Conservation (phyloP, 2,329 filamentous ascomycete genomes). For the Fusarium xyrophilum region DNA sequence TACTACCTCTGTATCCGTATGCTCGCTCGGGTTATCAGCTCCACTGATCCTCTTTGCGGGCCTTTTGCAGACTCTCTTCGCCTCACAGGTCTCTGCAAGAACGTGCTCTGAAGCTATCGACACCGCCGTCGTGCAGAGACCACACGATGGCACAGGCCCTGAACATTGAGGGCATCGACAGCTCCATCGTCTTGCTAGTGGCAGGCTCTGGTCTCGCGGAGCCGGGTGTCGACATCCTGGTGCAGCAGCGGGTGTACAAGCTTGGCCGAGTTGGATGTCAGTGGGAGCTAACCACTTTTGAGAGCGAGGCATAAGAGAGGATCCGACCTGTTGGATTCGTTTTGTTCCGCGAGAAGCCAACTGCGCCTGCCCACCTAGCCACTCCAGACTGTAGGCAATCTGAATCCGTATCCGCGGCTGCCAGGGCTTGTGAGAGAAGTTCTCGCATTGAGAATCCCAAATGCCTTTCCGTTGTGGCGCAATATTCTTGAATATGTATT, state of each 20-base stretch:
- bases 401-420: conserved; percentile 29
- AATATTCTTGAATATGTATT: neutral
- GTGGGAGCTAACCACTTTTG: conserved; percentile 32
- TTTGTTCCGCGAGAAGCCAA: conserved; percentile 30
- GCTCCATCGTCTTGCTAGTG: conserved; percentile 36
- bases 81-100: conserved; percentile 31
- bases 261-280: conserved; percentile 24
- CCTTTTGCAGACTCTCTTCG: conserved; percentile 20
- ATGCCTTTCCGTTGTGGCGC: neutral
- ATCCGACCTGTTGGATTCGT: conserved; percentile 38
- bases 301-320: conserved; percentile 32
- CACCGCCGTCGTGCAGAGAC: conserved; percentile 39
- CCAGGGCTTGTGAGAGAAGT: conserved; percentile 20
- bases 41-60: conserved; percentile 36
- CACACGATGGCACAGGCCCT: conserved; percentile 30
- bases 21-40: conserved; percentile 5
- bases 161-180: conserved; percentile 33
- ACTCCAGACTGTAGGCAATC: conserved; percentile 36
- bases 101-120: conserved; percentile 42
- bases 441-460: neutral
- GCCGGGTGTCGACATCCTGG: conserved; percentile 40
- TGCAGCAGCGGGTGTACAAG: conserved; percentile 6
- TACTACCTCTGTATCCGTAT: neutral
- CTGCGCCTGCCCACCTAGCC: conserved; percentile 29
- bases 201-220: conserved; percentile 38